Percentiles rank a stretch among this genome's conserved stretches.
phyloP scores from a whole-genome alignment of 257 asterid species.

The Cinchona pubescens region DNA sequence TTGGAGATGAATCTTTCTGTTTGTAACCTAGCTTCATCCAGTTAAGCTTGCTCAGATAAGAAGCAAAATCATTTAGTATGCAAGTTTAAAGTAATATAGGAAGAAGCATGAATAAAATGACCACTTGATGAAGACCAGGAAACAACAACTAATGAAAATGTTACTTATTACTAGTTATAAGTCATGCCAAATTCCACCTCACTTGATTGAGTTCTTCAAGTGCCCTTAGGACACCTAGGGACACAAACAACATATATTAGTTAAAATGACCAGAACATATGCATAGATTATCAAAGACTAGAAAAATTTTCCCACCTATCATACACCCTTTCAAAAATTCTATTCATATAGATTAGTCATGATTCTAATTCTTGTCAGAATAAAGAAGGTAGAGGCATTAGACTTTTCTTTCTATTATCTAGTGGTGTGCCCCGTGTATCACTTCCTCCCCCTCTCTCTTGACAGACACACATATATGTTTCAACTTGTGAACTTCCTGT shows the following conservation, averaged over 20 bases:
- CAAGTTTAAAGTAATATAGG: background rate
- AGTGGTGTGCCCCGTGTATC: no score
- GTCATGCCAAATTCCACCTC: slow-evolving; percentile 75
- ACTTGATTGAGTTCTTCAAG: slow-evolving; percentile 83
- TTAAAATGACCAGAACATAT: background rate
- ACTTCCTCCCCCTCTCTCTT: no score
- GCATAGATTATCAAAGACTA: slow-evolving; percentile 5
- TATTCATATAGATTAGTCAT: no score
- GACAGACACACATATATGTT: no score
- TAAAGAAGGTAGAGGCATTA: no score
- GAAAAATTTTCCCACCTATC: slow-evolving; percentile 56
- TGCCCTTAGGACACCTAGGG: slow-evolving; percentile 73
- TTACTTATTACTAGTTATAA: slow-evolving; percentile 70
- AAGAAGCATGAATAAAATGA: background rate
- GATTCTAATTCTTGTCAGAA: no score
- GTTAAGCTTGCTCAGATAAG: slow-evolving; percentile 67
- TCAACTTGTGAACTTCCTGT: no score
- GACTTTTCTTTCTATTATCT: no score
- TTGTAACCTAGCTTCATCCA: slow-evolving; percentile 93
- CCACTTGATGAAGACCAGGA: slow-evolving; percentile 6
- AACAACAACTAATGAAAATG: slow-evolving; percentile 1
- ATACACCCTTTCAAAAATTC: slow-evolving; percentile 78
- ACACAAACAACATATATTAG: slow-evolving; percentile 8
- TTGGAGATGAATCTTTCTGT: slow-evolving; percentile 75
- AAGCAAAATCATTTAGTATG: slow-evolving; percentile 17